Conservation (phyloP, 768 basidiomycete genomes). For the Tephrocybe sp. region DNA sequence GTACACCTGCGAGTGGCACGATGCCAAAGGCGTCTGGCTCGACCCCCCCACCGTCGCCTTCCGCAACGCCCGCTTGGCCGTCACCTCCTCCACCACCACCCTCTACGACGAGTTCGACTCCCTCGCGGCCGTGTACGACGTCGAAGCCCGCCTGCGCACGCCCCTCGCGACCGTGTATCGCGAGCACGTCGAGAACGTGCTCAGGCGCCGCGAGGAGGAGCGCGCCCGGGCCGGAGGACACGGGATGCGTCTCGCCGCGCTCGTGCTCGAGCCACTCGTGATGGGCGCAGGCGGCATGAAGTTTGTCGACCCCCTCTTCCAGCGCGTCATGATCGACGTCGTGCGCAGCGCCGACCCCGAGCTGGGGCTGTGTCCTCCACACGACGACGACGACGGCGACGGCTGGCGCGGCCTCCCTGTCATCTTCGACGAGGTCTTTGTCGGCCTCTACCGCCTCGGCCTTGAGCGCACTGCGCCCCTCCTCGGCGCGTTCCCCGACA, state of each 20-base stretch:
- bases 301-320: slow-evolving; percentile 96
- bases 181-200: slow-evolving; percentile 45
- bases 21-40: slow-evolving; percentile 91
- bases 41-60: slow-evolving; percentile 82
- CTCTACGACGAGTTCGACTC: slow-evolving; percentile 33
- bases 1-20: slow-evolving; percentile 95
- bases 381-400: too few species aligned
- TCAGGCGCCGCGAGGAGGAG: slow-evolving; percentile 44
- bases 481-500: slow-evolving; percentile 78
- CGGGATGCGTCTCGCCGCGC: slow-evolving; percentile 51
- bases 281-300: slow-evolving; percentile 98
- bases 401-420: slow-evolving; percentile 78
- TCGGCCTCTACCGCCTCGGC: slow-evolving; percentile 88
- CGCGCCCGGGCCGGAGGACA: slow-evolving; percentile 29
- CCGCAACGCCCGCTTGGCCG: neutral
- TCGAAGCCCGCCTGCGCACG: slow-evolving; percentile 57
- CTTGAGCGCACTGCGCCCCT: slow-evolving; percentile 61
- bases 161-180: slow-evolving; percentile 71
- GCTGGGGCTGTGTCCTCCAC: slow-evolving; percentile 5
- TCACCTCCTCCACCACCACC: neutral
- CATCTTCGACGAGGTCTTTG: slow-evolving; percentile 95
- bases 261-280: slow-evolving; percentile 88
- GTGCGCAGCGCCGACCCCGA: slow-evolving; percentile 45
- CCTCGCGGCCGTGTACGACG: slow-evolving; percentile 67
- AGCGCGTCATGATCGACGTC: slow-evolving; percentile 80